These are phyloP conservation scores for Carpinus viminea DNA, from an alignment of 306 rosid species.

Conservation along the genomic window DNA sequence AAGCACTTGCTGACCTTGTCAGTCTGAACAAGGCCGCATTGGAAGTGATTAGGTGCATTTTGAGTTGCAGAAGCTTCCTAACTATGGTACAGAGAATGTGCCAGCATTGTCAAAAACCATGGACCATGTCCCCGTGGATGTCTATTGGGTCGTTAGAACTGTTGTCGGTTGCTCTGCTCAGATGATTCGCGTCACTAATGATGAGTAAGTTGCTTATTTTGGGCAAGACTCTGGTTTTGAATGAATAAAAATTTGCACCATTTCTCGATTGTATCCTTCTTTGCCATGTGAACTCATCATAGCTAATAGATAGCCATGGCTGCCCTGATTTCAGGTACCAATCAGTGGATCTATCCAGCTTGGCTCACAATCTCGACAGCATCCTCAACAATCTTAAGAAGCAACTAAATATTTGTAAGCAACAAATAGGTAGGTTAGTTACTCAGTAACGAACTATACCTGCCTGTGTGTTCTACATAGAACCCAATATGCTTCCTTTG, in stretches of 20 bases:
- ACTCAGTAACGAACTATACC: no score
- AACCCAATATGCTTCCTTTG: no score
- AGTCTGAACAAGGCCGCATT: slow-evolving; percentile 31
- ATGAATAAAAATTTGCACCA: background rate
- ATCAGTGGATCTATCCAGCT: slow-evolving; percentile 26
- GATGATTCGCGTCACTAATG: slow-evolving; percentile 27
- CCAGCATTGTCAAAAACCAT: slow-evolving; percentile 30
- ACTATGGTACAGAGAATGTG: slow-evolving; percentile 26
- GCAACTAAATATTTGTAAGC: slow-evolving; percentile 24
- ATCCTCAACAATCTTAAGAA: slow-evolving; percentile 34
- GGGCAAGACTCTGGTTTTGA: background rate
- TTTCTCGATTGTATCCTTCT: background rate
- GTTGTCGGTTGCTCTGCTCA: slow-evolving; percentile 45
- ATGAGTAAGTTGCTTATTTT: slow-evolving; percentile 29
- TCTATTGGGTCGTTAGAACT: slow-evolving; percentile 43
- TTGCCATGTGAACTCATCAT: no score
- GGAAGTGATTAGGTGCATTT: slow-evolving; percentile 33
- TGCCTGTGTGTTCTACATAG: no score
- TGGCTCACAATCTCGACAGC: slow-evolving; percentile 25
- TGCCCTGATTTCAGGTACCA: slow-evolving; percentile 19
- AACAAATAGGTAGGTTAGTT: slow-evolving; percentile 28
- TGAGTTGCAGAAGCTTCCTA: slow-evolving; percentile 34
- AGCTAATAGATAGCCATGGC: no score
- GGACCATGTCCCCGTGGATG: slow-evolving; percentile 36
- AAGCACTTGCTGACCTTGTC: slow-evolving; percentile 30